Evolutionary conservation across 371 early-diverging fungal species (phyloP).

Genomic region (Syncephalastrum monosporum): DNA sequence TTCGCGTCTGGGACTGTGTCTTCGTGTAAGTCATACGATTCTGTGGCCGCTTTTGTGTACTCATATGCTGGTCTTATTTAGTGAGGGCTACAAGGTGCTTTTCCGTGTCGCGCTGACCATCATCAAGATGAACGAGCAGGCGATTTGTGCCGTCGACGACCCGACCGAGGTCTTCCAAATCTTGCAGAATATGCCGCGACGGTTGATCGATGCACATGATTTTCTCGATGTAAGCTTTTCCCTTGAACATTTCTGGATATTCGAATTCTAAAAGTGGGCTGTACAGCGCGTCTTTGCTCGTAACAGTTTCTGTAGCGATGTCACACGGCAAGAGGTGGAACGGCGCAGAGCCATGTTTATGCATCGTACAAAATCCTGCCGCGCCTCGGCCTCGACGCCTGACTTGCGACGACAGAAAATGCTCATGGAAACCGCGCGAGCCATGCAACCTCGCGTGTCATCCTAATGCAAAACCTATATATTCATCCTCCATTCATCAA

Average conservation of each 20-base stretch:
- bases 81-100: constrained; percentile 74
- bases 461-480: too few relatives aligned
- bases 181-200: constrained; percentile 63
- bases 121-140: constrained; percentile 67
- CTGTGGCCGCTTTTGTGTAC: neutral
- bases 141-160: constrained; percentile 56
- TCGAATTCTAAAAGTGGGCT: too few relatives aligned
- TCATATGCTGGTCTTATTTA: constrained; percentile 11
- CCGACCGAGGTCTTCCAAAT: constrained; percentile 60
- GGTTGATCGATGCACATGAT: constrained; percentile 65
- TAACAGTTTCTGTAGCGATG: constrained; percentile 13
- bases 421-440: too few relatives aligned
- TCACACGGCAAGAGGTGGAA: constrained; percentile 47
- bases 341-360: constrained; percentile 39
- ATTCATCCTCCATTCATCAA: too few relatives aligned
- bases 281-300: neutral
- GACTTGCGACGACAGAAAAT: too few relatives aligned
- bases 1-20: constrained; percentile 81
- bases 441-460: too few relatives aligned
- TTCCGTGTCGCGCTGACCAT: constrained; percentile 76
- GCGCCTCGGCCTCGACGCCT: too few relatives aligned
- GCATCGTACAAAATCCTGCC: constrained; percentile 11
- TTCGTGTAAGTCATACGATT: constrained; percentile 52
- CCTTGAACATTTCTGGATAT: neutral
- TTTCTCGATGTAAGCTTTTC: constrained; percentile 55